These are phyloP conservation scores for Leishmania guyanensis DNA, from an alignment of 208 protist genomes.

Conservation along the genomic window DNA sequence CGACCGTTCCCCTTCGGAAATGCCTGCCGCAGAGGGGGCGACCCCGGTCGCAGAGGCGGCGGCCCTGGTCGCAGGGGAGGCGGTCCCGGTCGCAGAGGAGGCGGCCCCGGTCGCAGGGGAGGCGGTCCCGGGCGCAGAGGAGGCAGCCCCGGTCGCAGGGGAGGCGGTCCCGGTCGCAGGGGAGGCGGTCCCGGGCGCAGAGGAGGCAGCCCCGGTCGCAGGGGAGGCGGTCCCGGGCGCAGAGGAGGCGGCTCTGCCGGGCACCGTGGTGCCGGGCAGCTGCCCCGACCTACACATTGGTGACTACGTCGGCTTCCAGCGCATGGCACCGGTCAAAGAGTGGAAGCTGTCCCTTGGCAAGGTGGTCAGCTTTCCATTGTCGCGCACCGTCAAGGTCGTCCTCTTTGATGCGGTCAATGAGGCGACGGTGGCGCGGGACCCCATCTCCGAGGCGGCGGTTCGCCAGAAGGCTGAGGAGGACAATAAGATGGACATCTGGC, in stretches of 20 bases:
- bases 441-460: constrained; percentile 49
- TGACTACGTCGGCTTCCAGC: constrained; percentile 80
- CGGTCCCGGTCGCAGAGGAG: too few species aligned
- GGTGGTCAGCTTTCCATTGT: constrained; percentile 58
- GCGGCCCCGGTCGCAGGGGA: background rate
- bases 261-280: constrained; percentile 16
- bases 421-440: constrained; percentile 34
- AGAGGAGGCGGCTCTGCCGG: too few species aligned
- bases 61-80: too few species aligned
- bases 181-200: background rate
- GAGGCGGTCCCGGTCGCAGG: background rate
- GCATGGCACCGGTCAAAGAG: constrained; percentile 47
- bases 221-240: background rate
- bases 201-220: background rate
- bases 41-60: too few species aligned
- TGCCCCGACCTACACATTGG: constrained; percentile 51
- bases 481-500: constrained; percentile 46
- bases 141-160: background rate
- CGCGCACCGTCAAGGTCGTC: constrained; percentile 57
- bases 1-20: background rate
- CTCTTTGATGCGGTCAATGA: constrained; percentile 57
- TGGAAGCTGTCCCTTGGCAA: constrained; percentile 67
- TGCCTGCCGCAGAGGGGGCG: too few species aligned
- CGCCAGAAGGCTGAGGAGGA: constrained; percentile 41
- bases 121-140: background rate